A percentile compares a stretch with the other conserved stretches of the same genome.
These are phyloP conservation scores for Lenzites betulinus DNA, from an alignment of 768 basidiomycete species.

Conservation along the genomic window DNA sequence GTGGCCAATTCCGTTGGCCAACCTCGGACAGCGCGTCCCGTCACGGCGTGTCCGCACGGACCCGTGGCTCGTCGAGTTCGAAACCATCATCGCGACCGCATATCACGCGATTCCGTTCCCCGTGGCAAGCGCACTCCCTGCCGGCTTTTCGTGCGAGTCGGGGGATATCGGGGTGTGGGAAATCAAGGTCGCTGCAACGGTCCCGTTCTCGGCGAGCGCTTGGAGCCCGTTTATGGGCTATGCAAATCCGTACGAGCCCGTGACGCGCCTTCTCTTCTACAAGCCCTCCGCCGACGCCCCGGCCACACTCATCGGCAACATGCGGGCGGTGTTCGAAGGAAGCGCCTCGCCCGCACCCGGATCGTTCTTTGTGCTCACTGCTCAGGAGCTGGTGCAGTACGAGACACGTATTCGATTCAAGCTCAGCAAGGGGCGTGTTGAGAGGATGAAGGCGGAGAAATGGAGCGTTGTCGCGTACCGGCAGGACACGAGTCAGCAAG, in stretches of 20 bases:
- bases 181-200: background rate
- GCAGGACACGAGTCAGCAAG: no score
- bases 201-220: background rate
- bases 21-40: slow-evolving; percentile 19
- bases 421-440: slow-evolving; percentile 19
- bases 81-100: slow-evolving; percentile 25
- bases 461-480: slow-evolving; percentile 16
- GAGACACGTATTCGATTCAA: slow-evolving; percentile 11
- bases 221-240: background rate
- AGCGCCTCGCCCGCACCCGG: slow-evolving; percentile 4
- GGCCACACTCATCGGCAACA: background rate
- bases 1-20: slow-evolving; percentile 31
- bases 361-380: slow-evolving; percentile 14
- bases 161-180: slow-evolving; percentile 20
- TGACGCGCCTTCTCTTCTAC: slow-evolving; percentile 15
- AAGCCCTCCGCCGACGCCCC: background rate
- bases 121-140: slow-evolving; percentile 5
- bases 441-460: slow-evolving; percentile 14
- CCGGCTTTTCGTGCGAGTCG: slow-evolving; percentile 17
- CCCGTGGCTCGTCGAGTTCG: slow-evolving; percentile 29
- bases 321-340: slow-evolving; percentile 13
- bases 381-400: slow-evolving; percentile 11
- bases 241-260: slow-evolving; percentile 6
- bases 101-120: slow-evolving; percentile 27
- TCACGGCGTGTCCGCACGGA: slow-evolving; percentile 23